Percentiles rank a stretch among this genome's conserved stretches.
Conservation (phyloP, 2,329 filamentous ascomycete species). For the Rhinocladiella similis region DNA sequence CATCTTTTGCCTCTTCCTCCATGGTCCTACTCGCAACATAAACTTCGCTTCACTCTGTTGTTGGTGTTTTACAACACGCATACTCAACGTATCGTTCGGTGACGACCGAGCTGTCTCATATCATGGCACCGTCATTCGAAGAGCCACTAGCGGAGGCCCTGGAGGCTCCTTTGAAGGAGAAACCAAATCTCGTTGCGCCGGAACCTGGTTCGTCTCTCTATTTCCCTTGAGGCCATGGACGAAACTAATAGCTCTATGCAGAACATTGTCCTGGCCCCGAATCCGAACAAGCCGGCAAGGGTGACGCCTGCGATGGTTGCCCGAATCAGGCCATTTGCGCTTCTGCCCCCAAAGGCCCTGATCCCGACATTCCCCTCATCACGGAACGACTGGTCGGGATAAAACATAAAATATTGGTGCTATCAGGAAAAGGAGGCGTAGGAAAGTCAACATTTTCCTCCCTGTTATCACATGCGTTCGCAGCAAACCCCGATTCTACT, state of each 20-base stretch:
- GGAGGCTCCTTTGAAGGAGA: constrained; percentile 71
- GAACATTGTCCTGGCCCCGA: constrained; percentile 88
- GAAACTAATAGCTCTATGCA: constrained; percentile 21
- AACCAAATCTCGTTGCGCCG: constrained; percentile 84
- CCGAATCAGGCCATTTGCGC: constrained; percentile 96
- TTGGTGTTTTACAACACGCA: no score
- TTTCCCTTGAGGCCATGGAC: background rate
- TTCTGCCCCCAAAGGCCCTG: constrained; percentile 88
- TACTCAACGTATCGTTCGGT: background rate
- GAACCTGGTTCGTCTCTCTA: constrained; percentile 63
- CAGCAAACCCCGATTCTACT: constrained; percentile 71
- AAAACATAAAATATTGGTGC: constrained; percentile 86
- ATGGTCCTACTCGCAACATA: background rate
- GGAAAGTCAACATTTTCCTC: constrained; percentile 94
- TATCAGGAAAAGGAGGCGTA: constrained; percentile 94
- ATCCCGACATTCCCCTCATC: constrained; percentile 89
- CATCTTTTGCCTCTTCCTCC: constrained; percentile 3
- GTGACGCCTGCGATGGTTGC: constrained; percentile 88
- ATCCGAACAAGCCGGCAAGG: constrained; percentile 57
- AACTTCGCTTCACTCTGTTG: no score
- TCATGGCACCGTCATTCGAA: constrained; percentile 81
- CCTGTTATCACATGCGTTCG: constrained; percentile 85
- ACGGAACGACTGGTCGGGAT: constrained; percentile 78
- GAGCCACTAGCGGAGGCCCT: constrained; percentile 71
- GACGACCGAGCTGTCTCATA: background rate